These are phyloP conservation scores for Jasminum sambac DNA, from an alignment of 257 asterid species.

Conservation along the genomic window DNA sequence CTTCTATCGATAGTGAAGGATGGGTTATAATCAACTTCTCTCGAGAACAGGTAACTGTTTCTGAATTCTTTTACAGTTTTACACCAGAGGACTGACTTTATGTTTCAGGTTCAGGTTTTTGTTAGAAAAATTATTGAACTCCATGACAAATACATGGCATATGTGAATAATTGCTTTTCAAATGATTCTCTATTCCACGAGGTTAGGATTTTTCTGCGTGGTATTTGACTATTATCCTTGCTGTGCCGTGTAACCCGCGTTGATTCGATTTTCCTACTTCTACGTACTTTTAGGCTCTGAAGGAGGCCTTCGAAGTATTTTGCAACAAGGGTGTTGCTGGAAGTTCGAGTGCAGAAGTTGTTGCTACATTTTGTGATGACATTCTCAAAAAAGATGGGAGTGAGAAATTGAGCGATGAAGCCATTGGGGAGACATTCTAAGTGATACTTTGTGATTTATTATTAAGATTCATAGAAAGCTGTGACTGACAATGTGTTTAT, in stretches of 20 bases:
- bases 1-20: conserved; percentile 1
- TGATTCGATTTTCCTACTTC: conserved; percentile 9
- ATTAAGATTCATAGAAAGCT: conserved; percentile 12
- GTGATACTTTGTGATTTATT: conserved; percentile 6
- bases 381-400: conserved; percentile 96
- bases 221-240: neutral
- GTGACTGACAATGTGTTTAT: conserved; percentile 24
- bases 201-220: conserved; percentile 46
- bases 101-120: conserved; percentile 58
- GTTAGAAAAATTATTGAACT: conserved; percentile 92
- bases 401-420: conserved; percentile 97
- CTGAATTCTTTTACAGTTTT: conserved; percentile 20
- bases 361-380: conserved; percentile 96
- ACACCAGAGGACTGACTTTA: conserved; percentile 21
- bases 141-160: conserved; percentile 93
- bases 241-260: neutral
- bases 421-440: conserved; percentile 83
- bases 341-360: conserved; percentile 96
- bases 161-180: conserved; percentile 79
- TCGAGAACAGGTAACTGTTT: conserved; percentile 75
- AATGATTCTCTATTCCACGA: conserved; percentile 97
- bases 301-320: conserved; percentile 95
- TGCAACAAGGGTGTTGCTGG: conserved; percentile 99
- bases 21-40: conserved; percentile 85
- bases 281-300: conserved; percentile 65